Evolutionary conservation across 352 stramenopile genomes (phyloP).

Genomic region (Phytopythium sindhum): DNA sequence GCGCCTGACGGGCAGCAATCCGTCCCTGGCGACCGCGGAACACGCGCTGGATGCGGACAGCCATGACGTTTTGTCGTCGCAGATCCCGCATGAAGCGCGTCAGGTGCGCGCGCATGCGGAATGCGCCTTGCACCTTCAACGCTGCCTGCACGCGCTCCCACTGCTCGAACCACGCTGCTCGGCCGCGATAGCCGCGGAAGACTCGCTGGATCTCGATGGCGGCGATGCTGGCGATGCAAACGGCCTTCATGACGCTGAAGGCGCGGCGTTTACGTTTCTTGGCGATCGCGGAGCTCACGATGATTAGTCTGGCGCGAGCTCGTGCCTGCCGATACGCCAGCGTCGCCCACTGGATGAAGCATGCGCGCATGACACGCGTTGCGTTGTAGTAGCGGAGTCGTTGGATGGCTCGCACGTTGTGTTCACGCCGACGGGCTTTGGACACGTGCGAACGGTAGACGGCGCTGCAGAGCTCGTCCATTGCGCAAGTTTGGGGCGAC

Average conservation of each 20-base stretch:
- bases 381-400: constrained; percentile 48
- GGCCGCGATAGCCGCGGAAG: constrained; percentile 42
- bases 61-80: constrained; percentile 34
- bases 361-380: constrained; percentile 34
- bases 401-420: constrained; percentile 45
- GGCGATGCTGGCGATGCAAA: constrained; percentile 45
- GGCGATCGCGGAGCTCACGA: constrained; percentile 24
- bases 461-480: constrained; percentile 54
- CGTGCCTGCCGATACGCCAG: constrained; percentile 26
- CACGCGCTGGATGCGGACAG: constrained; percentile 54
- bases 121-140: constrained; percentile 55
- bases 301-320: constrained; percentile 27
- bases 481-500: constrained; percentile 38
- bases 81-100: constrained; percentile 37
- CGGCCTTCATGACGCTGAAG: constrained; percentile 35
- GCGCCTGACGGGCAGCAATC: constrained; percentile 24
- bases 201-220: constrained; percentile 64
- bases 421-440: constrained; percentile 37
- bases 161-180: constrained; percentile 19
- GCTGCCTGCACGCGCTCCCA: constrained; percentile 47
- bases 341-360: constrained; percentile 37
- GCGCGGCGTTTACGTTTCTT: constrained; percentile 13
- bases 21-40: constrained; percentile 59
- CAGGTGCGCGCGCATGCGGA: constrained; percentile 65
- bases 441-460: constrained; percentile 56